These are phyloP conservation scores for Ascochyta fabae DNA, from an alignment of 2,329 filamentous ascomycete genomes.

Conservation along the genomic window DNA sequence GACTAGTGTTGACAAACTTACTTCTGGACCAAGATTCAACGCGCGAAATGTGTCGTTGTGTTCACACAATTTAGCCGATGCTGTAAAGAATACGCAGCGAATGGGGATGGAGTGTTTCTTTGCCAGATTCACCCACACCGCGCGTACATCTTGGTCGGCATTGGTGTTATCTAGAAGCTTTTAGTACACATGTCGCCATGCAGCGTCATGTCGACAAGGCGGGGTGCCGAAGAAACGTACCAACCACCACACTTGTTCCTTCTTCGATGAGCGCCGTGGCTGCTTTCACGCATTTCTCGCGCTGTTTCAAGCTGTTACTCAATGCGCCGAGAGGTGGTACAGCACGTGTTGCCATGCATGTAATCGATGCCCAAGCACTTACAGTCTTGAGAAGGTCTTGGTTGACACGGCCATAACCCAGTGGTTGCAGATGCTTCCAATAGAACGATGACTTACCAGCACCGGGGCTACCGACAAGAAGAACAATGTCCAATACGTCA, in stretches of 20 bases:
- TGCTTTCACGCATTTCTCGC: constrained; percentile 71
- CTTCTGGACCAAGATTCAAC: constrained; percentile 54
- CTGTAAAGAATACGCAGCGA: constrained; percentile 85
- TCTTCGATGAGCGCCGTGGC: constrained; percentile 70
- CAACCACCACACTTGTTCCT: constrained; percentile 75
- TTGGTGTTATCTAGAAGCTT: constrained; percentile 86
- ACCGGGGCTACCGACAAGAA: constrained; percentile 88
- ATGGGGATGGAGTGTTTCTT: constrained; percentile 74
- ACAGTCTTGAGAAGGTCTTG: constrained; percentile 85
- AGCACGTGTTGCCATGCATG: constrained; percentile 29
- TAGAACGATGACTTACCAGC: constrained; percentile 93
- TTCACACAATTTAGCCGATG: constrained; percentile 71
- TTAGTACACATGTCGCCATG: constrained; percentile 23
- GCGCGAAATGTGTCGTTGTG: constrained; percentile 90
- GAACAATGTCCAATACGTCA: constrained; percentile 73
- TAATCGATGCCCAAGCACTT: constrained; percentile 36
- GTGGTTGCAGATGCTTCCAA: constrained; percentile 75
- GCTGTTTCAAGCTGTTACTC: constrained; percentile 53
- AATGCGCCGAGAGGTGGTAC: constrained; percentile 30
- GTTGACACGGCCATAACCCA: constrained; percentile 85
- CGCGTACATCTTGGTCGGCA: constrained; percentile 76
- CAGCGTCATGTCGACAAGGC: constrained; percentile 16
- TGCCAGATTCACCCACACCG: constrained; percentile 80
- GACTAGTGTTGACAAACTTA: constrained; percentile 37
- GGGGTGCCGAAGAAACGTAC: constrained; percentile 59